A percentile compares a stretch with the other conserved stretches of the same genome.
Evolutionary conservation across 345 rosid species (phyloP).

Genomic region (Hirschfeldia incana): DNA sequence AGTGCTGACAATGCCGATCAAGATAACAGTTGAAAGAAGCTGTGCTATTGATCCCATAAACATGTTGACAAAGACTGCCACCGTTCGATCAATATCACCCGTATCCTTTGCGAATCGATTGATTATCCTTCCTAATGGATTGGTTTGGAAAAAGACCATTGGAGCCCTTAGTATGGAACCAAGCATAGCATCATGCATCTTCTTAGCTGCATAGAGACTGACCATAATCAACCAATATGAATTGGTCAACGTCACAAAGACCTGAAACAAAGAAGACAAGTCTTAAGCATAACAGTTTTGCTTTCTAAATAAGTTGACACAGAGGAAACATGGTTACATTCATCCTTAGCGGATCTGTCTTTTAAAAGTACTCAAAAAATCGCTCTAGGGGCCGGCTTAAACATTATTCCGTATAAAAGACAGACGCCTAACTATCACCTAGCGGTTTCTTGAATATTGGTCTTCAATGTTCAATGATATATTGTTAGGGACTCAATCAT

Average conservation of each 20-base stretch:
- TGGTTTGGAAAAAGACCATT: constrained; percentile 94
- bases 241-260: constrained; percentile 74
- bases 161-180: constrained; percentile 89
- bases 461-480: not conserved
- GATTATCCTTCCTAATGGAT: constrained; percentile 91
- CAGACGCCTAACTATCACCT: too few species aligned
- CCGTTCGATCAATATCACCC: constrained; percentile 90
- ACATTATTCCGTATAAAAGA: too few species aligned
- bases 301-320: too few species aligned
- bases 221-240: constrained; percentile 89
- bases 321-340: too few species aligned
- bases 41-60: constrained; percentile 81
- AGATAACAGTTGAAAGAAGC: constrained; percentile 91
- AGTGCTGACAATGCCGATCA: constrained; percentile 96
- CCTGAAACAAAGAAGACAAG: constrained; percentile 49
- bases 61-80: constrained; percentile 74
- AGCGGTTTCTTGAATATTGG: not conserved
- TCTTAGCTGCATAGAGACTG: constrained; percentile 88
- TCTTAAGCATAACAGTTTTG: not conserved
- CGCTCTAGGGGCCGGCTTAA: too few species aligned
- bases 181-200: constrained; percentile 91
- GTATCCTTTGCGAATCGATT: constrained; percentile 98
- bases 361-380: not conserved
- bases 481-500: not conserved
- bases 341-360: too few species aligned